phyloP scores from a whole-genome alignment of 2,329 filamentous ascomycete species.

The Colletotrichum sp. region DNA sequence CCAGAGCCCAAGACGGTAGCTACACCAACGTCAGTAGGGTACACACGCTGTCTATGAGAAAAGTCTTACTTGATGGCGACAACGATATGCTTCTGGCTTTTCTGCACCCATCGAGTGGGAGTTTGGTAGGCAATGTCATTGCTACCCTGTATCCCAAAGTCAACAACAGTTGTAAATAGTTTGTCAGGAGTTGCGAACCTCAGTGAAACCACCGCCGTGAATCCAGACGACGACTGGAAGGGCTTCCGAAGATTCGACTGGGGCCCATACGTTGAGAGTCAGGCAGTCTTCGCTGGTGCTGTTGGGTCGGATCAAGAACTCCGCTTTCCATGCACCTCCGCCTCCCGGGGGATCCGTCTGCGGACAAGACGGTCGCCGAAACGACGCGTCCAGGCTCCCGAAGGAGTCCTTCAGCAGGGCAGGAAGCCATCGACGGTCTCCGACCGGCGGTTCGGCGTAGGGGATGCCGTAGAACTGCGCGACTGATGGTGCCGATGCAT shows the following conservation, averaged over 20 bases:
- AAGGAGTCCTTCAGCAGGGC: slow-evolving; percentile 25
- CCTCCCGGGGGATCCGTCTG: background rate
- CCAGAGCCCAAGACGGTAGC: slow-evolving; percentile 47
- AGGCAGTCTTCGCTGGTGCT: slow-evolving; percentile 43
- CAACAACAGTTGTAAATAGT: background rate
- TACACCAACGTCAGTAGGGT: background rate
- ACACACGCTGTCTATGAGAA: too few relatives aligned
- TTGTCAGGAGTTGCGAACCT: background rate
- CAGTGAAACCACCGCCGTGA: slow-evolving; percentile 46
- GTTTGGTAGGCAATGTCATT: background rate
- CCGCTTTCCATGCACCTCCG: background rate
- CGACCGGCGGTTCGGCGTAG: slow-evolving; percentile 31
- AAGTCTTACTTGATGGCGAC: slow-evolving; percentile 43
- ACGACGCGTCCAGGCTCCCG: background rate
- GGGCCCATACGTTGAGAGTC: slow-evolving; percentile 51
- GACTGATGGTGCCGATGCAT: background rate
- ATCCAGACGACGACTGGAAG: slow-evolving; percentile 53
- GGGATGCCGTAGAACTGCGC: slow-evolving; percentile 41
- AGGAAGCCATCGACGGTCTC: slow-evolving; percentile 24
- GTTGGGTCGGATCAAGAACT: background rate
- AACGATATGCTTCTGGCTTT: slow-evolving; percentile 47
- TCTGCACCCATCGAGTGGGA: slow-evolving; percentile 33
- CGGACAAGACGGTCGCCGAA: background rate
- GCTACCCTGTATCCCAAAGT: background rate
- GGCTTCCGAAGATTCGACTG: slow-evolving; percentile 38